Evolutionary conservation across 768 basidiomycete species (phyloP), one percentile per base, ranked within the genome.

Genomic region (Asterophora parasitica): DNA sequence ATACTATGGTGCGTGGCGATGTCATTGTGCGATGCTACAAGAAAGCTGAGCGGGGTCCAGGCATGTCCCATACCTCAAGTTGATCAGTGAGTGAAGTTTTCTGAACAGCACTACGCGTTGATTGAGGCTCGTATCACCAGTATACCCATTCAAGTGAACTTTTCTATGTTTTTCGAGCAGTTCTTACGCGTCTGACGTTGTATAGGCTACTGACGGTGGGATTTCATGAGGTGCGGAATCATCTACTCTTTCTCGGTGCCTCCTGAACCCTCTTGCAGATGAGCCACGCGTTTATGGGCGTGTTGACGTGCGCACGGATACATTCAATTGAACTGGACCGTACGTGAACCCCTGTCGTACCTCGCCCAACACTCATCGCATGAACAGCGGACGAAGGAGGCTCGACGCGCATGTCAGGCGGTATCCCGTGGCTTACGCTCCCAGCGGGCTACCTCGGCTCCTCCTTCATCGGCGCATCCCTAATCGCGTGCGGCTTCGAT

Each of bases 61-160:
- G 88, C 88, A 90, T 75, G 74, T 89, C 38, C 88, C 88, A 8
- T 71, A 79, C 57, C 64, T 92, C 52, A 85, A 79, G 46, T 67
- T 72, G 53, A 81, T 92, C 55, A 81, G 90, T 90, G 58, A 75
- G 86, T 37, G n/a, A 13, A 27, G 34, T 44, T 44, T 36, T 37
- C 30, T 6, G 38, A 16, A 33, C 12, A 32, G 15, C 20, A 3
- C 23, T 23, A 48, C 42, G 34, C 7, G 20, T 7, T 42, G 50
- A 35, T 42, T n/a, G 42, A 17, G 13, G 46, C 28, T 31, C 13
- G 34, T n/a, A 26, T 26, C 7, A 9, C 28, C 32, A 92, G 89
- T 92, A 60, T 92, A 92, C 64, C 91, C 90, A 4, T 92, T 92
- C 78, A 92, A 92, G 90, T 90, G 67, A 67, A 82, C 52, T n/a